Evolutionary conservation across 768 basidiomycete genomes (phyloP).

Genomic region (Pilatotrama ljubarskyi): DNA sequence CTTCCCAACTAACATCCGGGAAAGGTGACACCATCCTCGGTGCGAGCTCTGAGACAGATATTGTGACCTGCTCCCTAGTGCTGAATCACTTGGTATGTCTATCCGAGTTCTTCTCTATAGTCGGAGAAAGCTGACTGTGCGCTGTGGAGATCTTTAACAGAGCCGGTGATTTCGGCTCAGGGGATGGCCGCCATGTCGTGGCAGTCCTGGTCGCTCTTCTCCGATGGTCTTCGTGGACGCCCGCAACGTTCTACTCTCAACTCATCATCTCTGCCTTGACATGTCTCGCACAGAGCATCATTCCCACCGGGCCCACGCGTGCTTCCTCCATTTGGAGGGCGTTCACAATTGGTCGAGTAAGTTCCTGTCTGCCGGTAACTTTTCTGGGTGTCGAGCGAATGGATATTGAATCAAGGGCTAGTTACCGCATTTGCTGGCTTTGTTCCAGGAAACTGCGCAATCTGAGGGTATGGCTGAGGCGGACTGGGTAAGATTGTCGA

Average conservation of each 20-base stretch:
- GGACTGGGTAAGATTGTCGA: constrained; percentile 54
- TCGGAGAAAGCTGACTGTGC: not conserved
- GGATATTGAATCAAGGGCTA: constrained; percentile 27
- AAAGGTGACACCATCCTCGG: constrained; percentile 55
- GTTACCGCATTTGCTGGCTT: constrained; percentile 60
- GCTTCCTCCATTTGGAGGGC: constrained; percentile 59
- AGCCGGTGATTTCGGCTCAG: constrained; percentile 63
- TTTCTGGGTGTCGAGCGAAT: not conserved
- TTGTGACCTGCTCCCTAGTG: constrained; percentile 60
- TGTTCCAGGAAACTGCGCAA: constrained; percentile 57
- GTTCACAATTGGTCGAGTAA: constrained; percentile 71
- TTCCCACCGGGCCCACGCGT: constrained; percentile 22
- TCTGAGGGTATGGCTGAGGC: constrained; percentile 49
- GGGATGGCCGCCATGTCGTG: constrained; percentile 40
- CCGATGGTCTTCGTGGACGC: constrained; percentile 29
- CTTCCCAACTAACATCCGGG: constrained; percentile 54
- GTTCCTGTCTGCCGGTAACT: constrained; percentile 22
- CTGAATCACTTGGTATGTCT: constrained; percentile 63
- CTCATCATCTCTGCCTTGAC: constrained; percentile 62
- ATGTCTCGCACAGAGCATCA: constrained; percentile 55
- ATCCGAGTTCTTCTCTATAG: too few species aligned
- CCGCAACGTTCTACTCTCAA: constrained; percentile 43
- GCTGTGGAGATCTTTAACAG: constrained; percentile 54
- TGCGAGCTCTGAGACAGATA: constrained; percentile 63
- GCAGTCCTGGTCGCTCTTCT: constrained; percentile 27